Base-by-base conservation (phyloP, 352 stramenopile species). In the Phytophthora quininea region DNA sequence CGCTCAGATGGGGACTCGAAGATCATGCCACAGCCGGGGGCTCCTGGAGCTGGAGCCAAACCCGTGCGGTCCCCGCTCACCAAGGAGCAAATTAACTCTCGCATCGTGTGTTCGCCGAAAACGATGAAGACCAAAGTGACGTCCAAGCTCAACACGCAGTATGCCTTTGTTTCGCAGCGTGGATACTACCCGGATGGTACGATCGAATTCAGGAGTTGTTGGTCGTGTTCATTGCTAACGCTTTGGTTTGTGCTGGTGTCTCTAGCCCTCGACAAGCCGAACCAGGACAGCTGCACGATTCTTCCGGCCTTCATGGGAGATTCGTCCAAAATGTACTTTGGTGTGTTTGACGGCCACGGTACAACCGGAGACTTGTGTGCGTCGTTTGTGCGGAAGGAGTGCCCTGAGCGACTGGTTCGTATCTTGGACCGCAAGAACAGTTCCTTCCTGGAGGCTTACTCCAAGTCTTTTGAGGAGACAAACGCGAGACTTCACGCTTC, bases 211-310 rank as follows among this genome's bases (percentile, higher is more conserved):
- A n/a, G 57, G n/a, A 56, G 50, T 5, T 10, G 42, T 11, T 8
- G 4, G 19, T 14, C 1, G 4, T 5, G 11, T 42, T 14, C 53
- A 19, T 12, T 33, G 12, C 29, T 55, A n/a, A 49, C 12, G 8
- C 56, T 6, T 3, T 49, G 4, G 19, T 46, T 15, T 38, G 7
- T 69, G 15, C 19, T 52, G 1, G 8, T 51, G 24, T 58, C 2
- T 40, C 1, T 45, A 89, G 84, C 95, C 43, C 78, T 96, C 3
- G 83, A 99, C 78, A 99, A 99, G 77, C 80, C 95, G 5, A 99
- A 99, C 76, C 97, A 99, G 77, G 97, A 99, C 78, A 83, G 85
- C 27, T 99, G 96, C 76, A 88, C 82, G 24, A 87, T 96, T 53
- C 80, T 95, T 27, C 85, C 86, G 24, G 80, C 79, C 33, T 96